phyloP scores from a whole-genome alignment of 1,139 yeast genomes.

The Zygosaccharomyces pseudobailii region DNA sequence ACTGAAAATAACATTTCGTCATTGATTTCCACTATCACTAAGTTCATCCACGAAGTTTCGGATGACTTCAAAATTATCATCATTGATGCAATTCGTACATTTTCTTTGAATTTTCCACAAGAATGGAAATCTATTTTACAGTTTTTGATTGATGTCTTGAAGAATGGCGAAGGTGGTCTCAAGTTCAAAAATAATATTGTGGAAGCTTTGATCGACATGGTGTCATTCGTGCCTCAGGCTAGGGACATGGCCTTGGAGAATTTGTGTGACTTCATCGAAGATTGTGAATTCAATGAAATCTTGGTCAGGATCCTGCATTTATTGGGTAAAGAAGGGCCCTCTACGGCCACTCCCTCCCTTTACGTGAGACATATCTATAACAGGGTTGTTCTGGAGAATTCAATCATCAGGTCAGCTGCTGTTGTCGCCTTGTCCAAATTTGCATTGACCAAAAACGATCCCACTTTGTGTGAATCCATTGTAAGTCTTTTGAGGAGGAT shows the following conservation, averaged over 20 bases:
- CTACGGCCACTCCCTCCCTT: conserved; percentile 77
- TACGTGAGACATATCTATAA: conserved; percentile 95
- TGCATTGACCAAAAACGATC: conserved; percentile 69
- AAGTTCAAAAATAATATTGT: conserved; percentile 81
- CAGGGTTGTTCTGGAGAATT: conserved; percentile 92
- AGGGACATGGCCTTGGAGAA: conserved; percentile 80
- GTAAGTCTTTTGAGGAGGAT: conserved; percentile 76
- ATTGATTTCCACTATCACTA: conserved; percentile 79
- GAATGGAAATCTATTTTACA: conserved; percentile 79
- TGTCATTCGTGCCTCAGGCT: conserved; percentile 82
- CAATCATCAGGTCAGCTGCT: conserved; percentile 93
- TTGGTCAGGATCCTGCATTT: conserved; percentile 86
- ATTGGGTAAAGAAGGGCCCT: conserved; percentile 93
- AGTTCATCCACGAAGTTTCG: conserved; percentile 87
- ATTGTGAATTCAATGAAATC: conserved; percentile 92
- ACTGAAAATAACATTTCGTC: conserved; percentile 88
- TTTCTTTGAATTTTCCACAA: conserved; percentile 89
- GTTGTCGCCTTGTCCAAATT: conserved; percentile 89
- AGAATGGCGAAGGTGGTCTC: conserved; percentile 82
- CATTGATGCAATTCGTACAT: conserved; percentile 87
- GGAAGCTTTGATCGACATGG: conserved; percentile 88
- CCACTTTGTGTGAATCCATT: conserved; percentile 62
- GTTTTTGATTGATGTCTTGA: conserved; percentile 77
- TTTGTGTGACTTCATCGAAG: conserved; percentile 95
- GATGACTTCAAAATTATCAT: conserved; percentile 95